Evolutionary conservation across 2,329 filamentous ascomycete genomes (phyloP), one percentile per base, ranked within the genome.

Genomic region (Corniculantispora saksenae): DNA sequence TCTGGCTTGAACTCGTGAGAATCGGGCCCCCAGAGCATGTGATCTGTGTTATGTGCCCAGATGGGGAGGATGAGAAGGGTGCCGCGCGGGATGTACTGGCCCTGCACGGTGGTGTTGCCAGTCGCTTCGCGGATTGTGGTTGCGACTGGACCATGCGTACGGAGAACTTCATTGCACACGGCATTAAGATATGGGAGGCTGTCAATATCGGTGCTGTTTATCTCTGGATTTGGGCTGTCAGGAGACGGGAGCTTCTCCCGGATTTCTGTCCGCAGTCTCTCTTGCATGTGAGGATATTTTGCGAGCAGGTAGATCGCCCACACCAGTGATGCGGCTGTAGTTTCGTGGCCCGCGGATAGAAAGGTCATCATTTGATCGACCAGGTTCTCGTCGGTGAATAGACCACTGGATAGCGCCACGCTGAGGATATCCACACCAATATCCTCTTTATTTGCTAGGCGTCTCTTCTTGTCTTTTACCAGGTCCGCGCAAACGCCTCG

Each of bases 181-280:
- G 92, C 92, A 72, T 91, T 88, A 54, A 95, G 86, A 75, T 65
- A 65, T 13, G 63, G 63, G 29, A 65, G 38, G n/a, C 27, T 10
- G 17, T 65, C 63, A 21, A 65, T 48, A 6, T 47, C 48, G 9
- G n/a, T 19, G 19, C 27, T 57, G 5, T 43, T 23, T 2, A 54
- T 47, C 4, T 25, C 25, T 6, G 35, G 21, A 6, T 38, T 23
- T 13, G 38, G 19, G 13, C 10, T 15, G 23, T 64, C 56, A 2
- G 29, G 23, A 3, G 47, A 54, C 6, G 56, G 56, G 8, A 61
- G 13, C 2, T 27, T n/a, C 12, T n/a, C 27, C 1, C 63, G 50
- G 9, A 65, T 25, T 29, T 65, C 63, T 12, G 12, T 3, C 8
- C 50, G 27, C n/a, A 65, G 23, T 8, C 51, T 13, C 15, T 23